Percentiles rank a stretch among this genome's conserved stretches.
phyloP scores from a whole-genome alignment of 164 flowering plant genomes.

The Berberis vulgaris region DNA sequence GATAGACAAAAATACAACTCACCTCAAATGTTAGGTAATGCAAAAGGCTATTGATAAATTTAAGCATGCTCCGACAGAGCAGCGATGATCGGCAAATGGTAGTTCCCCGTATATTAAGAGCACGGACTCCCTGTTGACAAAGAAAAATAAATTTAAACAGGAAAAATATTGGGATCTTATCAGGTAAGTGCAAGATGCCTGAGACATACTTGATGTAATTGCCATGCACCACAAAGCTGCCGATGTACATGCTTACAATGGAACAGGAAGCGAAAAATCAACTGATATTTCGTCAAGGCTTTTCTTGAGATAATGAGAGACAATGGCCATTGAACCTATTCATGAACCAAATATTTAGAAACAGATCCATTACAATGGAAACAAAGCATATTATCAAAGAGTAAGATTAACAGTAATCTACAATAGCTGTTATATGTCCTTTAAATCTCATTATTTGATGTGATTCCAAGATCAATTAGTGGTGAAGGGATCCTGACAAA shows the following conservation, averaged over 20 bases:
- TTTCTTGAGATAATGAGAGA: constrained; percentile 90
- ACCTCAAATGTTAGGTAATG: constrained; percentile 97
- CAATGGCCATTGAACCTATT: constrained; percentile 81
- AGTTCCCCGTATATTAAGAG: constrained; percentile 64
- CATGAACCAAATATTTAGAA: background rate
- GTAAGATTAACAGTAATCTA: background rate
- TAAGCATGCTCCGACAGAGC: constrained; percentile 90
- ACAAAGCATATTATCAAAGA: background rate
- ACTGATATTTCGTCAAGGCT: constrained; percentile 79
- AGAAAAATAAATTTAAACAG: constrained; percentile 1
- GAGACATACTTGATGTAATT: constrained; percentile 78
- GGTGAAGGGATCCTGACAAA: no score
- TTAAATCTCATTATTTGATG: no score
- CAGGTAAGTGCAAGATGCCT: constrained; percentile 2
- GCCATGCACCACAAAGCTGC: constrained; percentile 98
- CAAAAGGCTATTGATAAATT: constrained; percentile 86
- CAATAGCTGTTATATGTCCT: background rate
- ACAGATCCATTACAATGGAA: background rate
- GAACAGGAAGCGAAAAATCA: constrained; percentile 84
- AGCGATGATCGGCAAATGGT: constrained; percentile 73
- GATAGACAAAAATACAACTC: constrained; percentile 14
- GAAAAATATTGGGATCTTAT: background rate
- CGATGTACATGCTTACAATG: constrained; percentile 94
- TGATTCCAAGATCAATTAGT: no score
- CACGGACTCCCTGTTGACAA: constrained; percentile 59